Evolutionary conservation across 139 green algal genomes (phyloP).

Genomic region (Chlamydomonas sp.): DNA sequence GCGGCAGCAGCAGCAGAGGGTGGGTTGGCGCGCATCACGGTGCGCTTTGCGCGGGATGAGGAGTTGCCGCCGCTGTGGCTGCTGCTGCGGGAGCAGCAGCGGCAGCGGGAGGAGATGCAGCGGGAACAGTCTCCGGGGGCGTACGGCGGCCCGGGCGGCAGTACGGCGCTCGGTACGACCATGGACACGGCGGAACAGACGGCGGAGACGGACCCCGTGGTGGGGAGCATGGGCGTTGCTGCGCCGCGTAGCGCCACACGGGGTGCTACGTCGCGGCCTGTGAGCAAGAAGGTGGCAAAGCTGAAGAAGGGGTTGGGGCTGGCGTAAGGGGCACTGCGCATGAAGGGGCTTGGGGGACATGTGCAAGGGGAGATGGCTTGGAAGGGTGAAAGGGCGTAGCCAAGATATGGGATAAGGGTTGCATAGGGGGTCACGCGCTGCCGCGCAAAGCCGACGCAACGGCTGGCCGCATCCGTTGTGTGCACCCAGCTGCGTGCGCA

Average conservation of each 20-base stretch:
- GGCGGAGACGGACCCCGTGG: constrained; percentile 37
- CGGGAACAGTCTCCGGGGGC: constrained; percentile 5
- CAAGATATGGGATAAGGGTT: no score
- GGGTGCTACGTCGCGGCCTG: background rate
- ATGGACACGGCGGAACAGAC: constrained; percentile 32
- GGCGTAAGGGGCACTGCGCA: background rate
- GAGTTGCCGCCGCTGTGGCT: constrained; percentile 12
- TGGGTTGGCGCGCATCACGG: background rate
- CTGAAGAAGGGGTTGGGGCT: constrained; percentile 31
- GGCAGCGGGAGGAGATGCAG: background rate
- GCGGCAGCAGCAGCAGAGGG: no score
- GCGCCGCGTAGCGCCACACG: constrained; percentile 4
- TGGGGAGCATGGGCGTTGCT: background rate
- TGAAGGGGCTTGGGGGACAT: background rate
- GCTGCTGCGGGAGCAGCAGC: background rate
- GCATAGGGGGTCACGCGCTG: no score
- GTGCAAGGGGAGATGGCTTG: no score
- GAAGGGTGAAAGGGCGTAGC: no score
- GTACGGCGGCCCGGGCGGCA: background rate
- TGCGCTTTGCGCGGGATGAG: constrained; percentile 15
- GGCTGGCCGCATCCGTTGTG: no score
- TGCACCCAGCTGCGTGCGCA: no score
- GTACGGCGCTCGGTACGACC: constrained; percentile 17
- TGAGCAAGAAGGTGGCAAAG: constrained; percentile 39
- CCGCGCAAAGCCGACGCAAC: no score